These are phyloP conservation scores for Schizochytrium sp. DNA, from an alignment of 108 stramenopile species.

Conservation along the genomic window DNA sequence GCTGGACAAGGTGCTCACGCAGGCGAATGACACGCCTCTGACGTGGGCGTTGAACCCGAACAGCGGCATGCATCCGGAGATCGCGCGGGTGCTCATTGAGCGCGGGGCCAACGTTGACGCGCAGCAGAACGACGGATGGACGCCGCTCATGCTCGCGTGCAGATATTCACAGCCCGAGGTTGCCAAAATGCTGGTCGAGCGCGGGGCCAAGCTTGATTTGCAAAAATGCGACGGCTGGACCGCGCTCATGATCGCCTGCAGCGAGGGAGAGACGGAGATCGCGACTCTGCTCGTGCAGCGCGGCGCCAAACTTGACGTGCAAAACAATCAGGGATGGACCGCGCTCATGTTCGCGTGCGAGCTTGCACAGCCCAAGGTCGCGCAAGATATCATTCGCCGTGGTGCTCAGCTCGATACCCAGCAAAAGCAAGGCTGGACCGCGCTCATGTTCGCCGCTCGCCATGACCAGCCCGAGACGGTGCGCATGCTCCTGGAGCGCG, in stretches of 20 bases:
- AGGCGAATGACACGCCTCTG: background rate
- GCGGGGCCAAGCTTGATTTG: background rate
- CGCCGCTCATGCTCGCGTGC: slow-evolving; percentile 13
- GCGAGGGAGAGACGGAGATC: background rate
- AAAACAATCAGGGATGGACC: background rate
- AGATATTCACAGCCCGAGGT: background rate
- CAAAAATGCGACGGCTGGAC: background rate
- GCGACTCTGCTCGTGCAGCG: background rate
- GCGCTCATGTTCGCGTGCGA: slow-evolving; percentile 11
- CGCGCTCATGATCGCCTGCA: background rate
- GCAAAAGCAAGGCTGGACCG: background rate
- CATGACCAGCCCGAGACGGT: background rate
- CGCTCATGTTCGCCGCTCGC: background rate
- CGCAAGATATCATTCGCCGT: background rate
- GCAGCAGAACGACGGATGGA: background rate
- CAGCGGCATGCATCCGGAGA: background rate
- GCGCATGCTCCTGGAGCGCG: background rate
- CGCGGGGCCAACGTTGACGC: background rate
- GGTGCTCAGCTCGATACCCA: background rate
- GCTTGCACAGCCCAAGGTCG: background rate
- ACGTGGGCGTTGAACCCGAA: background rate
- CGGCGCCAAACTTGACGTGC: background rate
- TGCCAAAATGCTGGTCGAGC: background rate
- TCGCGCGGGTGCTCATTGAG: background rate
- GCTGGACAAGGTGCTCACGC: background rate